A percentile compares a stretch with the other conserved stretches of the same genome.
Evolutionary conservation across 495 filamentous ascomycete genomes (phyloP).

Genomic region (Xylaria palmicola): DNA sequence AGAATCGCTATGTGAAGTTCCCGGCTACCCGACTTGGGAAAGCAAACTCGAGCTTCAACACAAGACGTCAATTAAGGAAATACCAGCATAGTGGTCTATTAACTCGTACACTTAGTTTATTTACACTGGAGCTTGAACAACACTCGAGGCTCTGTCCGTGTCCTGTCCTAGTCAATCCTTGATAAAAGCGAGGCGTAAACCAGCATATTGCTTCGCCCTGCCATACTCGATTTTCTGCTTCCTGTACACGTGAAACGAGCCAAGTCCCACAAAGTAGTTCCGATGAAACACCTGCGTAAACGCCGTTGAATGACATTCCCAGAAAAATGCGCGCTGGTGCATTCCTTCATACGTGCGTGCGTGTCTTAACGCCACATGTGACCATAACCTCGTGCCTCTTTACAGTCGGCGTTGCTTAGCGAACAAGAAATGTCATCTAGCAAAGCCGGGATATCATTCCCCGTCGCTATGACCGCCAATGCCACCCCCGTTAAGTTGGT

Average conservation of each 20-base stretch:
- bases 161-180: neutral
- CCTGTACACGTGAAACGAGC: conserved; percentile 27
- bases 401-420: neutral
- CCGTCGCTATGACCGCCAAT: conserved; percentile 46
- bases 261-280: neutral
- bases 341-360: conserved; percentile 4
- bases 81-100: conserved; percentile 16
- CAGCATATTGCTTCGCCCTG: conserved; percentile 28
- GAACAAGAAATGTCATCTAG: neutral
- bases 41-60: neutral
- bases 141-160: neutral
- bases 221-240: conserved; percentile 19
- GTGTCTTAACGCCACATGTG: neutral
- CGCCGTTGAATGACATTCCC: conserved; percentile 8
- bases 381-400: neutral
- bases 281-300: conserved; percentile 9
- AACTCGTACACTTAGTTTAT: conserved; percentile 6
- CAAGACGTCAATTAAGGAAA: neutral
- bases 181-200: conserved; percentile 15
- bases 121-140: conserved; percentile 3
- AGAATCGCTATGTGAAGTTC: no score
- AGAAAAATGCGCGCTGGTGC: neutral
- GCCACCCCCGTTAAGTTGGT: conserved; percentile 39
- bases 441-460: conserved; percentile 30
- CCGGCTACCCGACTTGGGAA: no score